Conservation (phyloP, 371 early-diverging fungal genomes). For the Aphelidium insulamus region DNA sequence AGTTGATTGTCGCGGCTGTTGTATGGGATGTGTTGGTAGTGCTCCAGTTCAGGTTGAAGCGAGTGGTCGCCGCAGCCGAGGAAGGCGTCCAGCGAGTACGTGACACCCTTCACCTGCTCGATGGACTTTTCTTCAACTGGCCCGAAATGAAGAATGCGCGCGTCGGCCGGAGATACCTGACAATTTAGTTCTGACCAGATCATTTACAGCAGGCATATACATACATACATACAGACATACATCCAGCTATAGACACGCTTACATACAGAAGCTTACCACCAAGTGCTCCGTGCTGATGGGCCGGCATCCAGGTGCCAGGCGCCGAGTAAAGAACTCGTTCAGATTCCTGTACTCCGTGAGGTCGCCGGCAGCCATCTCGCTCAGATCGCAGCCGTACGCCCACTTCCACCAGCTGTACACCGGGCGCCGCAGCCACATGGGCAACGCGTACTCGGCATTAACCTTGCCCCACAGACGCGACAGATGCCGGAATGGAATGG, state of each 20-base stretch:
- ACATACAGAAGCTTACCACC: conserved; percentile 18
- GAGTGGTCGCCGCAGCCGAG: conserved; percentile 34
- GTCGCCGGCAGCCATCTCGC: conserved; percentile 70
- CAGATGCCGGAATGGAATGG: conserved; percentile 67
- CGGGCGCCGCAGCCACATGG: conserved; percentile 43
- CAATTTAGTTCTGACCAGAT: background rate
- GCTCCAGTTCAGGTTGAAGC: too few relatives aligned
- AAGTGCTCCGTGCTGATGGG: conserved; percentile 35
- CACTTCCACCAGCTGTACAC: conserved; percentile 51
- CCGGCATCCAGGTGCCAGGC: conserved; percentile 48
- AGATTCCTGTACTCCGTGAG: conserved; percentile 57
- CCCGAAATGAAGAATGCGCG: conserved; percentile 70
- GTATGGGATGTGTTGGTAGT: background rate
- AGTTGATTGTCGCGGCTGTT: conserved; percentile 37
- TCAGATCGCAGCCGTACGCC: conserved; percentile 73
- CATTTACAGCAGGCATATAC: conserved; percentile 1
- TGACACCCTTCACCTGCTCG: conserved; percentile 83
- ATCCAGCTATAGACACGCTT: background rate
- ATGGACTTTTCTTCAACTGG: conserved; percentile 44
- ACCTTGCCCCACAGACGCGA: conserved; percentile 77
- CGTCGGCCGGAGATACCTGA: conserved; percentile 70
- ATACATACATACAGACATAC: background rate
- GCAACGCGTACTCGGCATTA: conserved; percentile 55
- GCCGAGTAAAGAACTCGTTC: conserved; percentile 73
- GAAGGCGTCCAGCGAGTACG: conserved; percentile 65